Evolutionary conservation across 495 filamentous ascomycete genomes (phyloP), one percentile per base, ranked within the genome.

Genomic region (Neurospora pannonica): DNA sequence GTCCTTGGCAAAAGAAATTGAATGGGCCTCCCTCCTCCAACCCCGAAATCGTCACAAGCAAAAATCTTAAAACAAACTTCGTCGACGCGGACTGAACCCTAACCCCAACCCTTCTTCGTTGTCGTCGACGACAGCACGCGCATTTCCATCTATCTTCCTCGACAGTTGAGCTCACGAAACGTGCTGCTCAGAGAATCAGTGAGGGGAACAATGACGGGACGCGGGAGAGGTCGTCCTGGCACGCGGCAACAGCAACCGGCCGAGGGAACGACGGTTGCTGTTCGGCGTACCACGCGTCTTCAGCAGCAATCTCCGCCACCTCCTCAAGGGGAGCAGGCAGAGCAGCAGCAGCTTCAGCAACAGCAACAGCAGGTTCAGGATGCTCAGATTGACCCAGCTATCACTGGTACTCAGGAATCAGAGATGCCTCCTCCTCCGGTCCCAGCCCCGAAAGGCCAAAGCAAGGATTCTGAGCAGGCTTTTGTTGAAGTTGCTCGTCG

Each of bases 41-140:
- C 54, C 54, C 54, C 54, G 54, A 67, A 67, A 67, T 67, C 15
- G 13, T 67, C 24, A 24, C 34, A 62, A 62, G 8, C 46, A 48
- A 43, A 74, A 75, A 77, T 74, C 75, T 75, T 75, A 75, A 76
- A 80, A 80, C 78, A 77, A 75, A 73, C 67, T 74, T 75, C 72
- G 40, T 43, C 40, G 42, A 28, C 15, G 38, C 54, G 24, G 31
- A 67, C 19, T 21, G 70, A 79, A 81, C 79, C 79, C 80, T 80
- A 81, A 81, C 80, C 80, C 80, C 67, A 81, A 81, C 80, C 80
- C 80, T 80, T 79, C 72, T 77, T 70, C 39, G 42, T 48, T 54
- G 38, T 62, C 28, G 28, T 67, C 28, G 54, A 67, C 54, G 54
- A 67, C 54, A 67, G 21, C 3, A n/a, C 15, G 31, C 54, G 70